Evolutionary conservation across 2,329 filamentous ascomycete species (phyloP), one percentile per base, ranked within the genome.

Genomic region (Fusarium sp.): DNA sequence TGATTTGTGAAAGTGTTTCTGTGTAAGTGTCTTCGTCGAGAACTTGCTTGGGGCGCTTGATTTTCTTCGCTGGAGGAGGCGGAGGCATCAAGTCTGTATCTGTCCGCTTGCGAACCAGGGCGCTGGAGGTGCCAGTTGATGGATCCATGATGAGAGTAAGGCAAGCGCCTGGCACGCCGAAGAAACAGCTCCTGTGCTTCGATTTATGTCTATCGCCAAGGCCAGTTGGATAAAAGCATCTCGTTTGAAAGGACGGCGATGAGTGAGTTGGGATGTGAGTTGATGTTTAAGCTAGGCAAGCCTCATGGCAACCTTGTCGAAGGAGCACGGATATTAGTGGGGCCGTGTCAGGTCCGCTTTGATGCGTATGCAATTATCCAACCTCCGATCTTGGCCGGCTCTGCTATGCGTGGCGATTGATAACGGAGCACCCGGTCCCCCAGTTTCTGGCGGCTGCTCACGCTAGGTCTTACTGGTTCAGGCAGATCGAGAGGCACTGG

Each of bases 11-110:
- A 31, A 99, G 87, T 1, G 94, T 93, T 66, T 95, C 91, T 3
- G 94, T 96, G 82, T 99, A 99, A 62, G 93, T 91, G 76, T 99
- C 96, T 86, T 99, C 96, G 81, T 98, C 94, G 31, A 99, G 89
- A 31, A 98, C 91, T 71, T 92, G 93, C 71, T 92, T 91, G 0
- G 96, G 96, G 61, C 96, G 90, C 83, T 98, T 98, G 79, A 98
- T 97, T 67, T 94, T 92, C 82, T 98, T 98, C 46, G 92, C 87
- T 0, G 91, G 88, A 5, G 95, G 94, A 7, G 96, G 95, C 12
- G 95, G 95, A 17, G 94, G 93, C 95, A 98, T 98, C 74, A 85
- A 85, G 64, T 93, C 91, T 29, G 85, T 88, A 67, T 94, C 92
- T 63, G 93, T 86, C 72, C 91, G 87, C 84, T 94, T 95, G 64